Evolutionary conservation across 306 rosid genomes (phyloP).

Genomic region (Prunus campanulata): DNA sequence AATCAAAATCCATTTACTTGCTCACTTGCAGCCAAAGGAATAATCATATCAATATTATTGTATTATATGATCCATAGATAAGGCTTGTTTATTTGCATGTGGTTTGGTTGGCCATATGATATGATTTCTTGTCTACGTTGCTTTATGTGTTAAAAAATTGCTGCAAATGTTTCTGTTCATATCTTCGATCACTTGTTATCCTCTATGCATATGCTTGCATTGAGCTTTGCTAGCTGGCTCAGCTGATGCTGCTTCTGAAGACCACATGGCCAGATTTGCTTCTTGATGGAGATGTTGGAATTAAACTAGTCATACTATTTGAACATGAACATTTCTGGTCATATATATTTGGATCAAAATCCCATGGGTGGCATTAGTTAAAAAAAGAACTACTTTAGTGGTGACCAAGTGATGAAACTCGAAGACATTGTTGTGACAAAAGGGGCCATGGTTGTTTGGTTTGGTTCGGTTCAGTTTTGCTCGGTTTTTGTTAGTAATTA

Average conservation of each 20-base stretch:
- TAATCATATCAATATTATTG: background rate
- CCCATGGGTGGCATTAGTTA: background rate
- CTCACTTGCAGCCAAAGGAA: background rate
- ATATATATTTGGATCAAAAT: background rate
- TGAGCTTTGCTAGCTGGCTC: conserved; percentile 26
- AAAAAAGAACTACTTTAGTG: background rate
- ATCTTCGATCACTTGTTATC: background rate
- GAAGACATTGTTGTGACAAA: too few relatives aligned
- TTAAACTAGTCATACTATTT: background rate
- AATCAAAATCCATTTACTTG: background rate
- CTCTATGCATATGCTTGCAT: background rate
- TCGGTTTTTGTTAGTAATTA: too few relatives aligned
- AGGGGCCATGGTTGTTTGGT: too few relatives aligned
- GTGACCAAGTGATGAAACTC: too few relatives aligned
- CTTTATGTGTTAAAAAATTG: background rate
- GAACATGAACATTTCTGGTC: too few relatives aligned
- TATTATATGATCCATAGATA: conserved; percentile 23
- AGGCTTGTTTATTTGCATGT: conserved; percentile 22
- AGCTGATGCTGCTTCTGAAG: conserved; percentile 48
- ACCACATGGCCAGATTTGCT: conserved; percentile 54
- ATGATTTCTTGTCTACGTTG: background rate
- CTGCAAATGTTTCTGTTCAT: conserved; percentile 10
- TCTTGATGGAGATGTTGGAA: conserved; percentile 30
- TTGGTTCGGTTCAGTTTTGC: too few relatives aligned
- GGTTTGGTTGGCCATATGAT: conserved; percentile 26